Conservation (phyloP, 257 asterid genomes). For the Solanum ossicruentum region DNA sequence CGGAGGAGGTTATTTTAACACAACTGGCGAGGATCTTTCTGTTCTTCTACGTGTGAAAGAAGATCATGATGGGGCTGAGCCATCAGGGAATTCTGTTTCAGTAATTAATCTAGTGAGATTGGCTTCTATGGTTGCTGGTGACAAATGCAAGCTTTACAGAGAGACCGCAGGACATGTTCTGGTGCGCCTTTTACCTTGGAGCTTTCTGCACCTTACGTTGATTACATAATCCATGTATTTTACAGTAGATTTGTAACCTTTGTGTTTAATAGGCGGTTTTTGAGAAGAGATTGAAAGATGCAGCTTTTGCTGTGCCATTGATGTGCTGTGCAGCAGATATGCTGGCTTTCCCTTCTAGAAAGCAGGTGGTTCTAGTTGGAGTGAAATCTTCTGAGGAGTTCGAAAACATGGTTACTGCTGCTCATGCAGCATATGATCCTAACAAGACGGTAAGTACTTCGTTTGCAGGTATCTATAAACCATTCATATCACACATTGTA, state of each 20-base stretch:
- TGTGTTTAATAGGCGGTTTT: constrained; percentile 52
- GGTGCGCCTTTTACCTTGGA: constrained; percentile 22
- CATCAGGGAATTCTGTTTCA: constrained; percentile 87
- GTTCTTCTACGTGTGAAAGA: constrained; percentile 90
- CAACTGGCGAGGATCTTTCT: constrained; percentile 82
- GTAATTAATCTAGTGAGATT: constrained; percentile 65
- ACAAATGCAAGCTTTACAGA: constrained; percentile 34
- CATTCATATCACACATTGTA: neutral
- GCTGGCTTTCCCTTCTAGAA: constrained; percentile 47
- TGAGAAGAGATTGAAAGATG: constrained; percentile 72
- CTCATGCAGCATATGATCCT: constrained; percentile 59
- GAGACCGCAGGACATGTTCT: constrained; percentile 54
- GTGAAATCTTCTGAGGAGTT: constrained; percentile 23
- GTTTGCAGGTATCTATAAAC: neutral
- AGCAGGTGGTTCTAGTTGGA: constrained; percentile 69
- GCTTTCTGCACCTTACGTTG: neutral
- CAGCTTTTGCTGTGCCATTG: constrained; percentile 65
- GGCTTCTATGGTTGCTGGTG: constrained; percentile 48
- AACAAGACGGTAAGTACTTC: constrained; percentile 43
- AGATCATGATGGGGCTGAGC: constrained; percentile 97
- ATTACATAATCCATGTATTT: neutral
- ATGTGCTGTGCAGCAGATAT: constrained; percentile 92
- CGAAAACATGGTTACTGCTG: constrained; percentile 61
- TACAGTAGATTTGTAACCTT: neutral
- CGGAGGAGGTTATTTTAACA: constrained; percentile 89